Conservation (phyloP, 2,329 filamentous ascomycete genomes). For the Penicillium glabrum region DNA sequence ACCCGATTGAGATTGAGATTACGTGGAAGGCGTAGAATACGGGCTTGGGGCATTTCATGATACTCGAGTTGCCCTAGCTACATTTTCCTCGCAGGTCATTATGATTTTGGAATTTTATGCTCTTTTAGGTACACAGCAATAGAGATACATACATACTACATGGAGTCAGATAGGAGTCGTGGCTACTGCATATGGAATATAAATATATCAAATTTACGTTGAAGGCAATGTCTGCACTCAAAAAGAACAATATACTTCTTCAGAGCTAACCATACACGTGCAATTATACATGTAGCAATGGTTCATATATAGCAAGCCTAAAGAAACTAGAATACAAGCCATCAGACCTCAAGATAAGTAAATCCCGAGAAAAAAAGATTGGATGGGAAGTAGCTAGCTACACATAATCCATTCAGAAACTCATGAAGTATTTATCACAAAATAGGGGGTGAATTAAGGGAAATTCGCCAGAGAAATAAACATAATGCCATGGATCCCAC, state of each 20-base stretch:
- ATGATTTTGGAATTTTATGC: not conserved
- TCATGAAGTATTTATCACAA: slow-evolving; percentile 21
- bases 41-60: not conserved
- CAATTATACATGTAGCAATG: not conserved
- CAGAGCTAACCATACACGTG: not conserved
- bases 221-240: not conserved
- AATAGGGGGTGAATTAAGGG: slow-evolving; percentile 11
- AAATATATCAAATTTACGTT: not conserved
- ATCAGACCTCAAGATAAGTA: not conserved
- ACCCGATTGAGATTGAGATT: slow-evolving; percentile 36
- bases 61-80: not conserved
- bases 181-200: not conserved
- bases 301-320: not conserved
- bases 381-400: slow-evolving; percentile 14
- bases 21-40: slow-evolving; percentile 26
- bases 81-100: not conserved
- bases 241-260: not conserved
- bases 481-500: not conserved
- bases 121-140: not conserved
- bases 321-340: slow-evolving; percentile 9
- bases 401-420: slow-evolving; percentile 18
- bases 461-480: slow-evolving; percentile 6
- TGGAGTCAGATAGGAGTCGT: not conserved
- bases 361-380: slow-evolving; percentile 3
- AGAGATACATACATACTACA: not conserved